Percentiles rank a stretch among this genome's conserved stretches.
These are phyloP conservation scores for Rhytidhysteron rufulum DNA, from an alignment of 2,329 filamentous ascomycete genomes.

Conservation along the genomic window DNA sequence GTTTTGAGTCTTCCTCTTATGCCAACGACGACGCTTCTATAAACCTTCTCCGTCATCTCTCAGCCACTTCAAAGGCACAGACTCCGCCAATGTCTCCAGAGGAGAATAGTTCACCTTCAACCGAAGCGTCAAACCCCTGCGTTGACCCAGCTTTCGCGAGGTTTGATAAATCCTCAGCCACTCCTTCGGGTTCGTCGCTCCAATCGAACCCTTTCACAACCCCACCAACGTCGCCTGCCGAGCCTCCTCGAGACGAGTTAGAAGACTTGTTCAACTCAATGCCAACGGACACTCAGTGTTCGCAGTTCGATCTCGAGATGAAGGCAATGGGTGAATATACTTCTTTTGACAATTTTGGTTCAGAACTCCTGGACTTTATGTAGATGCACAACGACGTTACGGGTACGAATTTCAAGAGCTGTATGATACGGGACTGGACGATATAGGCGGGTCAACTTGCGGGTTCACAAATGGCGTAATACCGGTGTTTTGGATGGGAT, in stretches of 20 bases:
- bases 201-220: slow-evolving; percentile 36
- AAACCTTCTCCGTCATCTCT: slow-evolving; percentile 33
- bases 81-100: slow-evolving; percentile 36
- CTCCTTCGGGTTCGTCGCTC: slow-evolving; percentile 30
- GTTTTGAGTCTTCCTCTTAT: slow-evolving; percentile 26
- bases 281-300: slow-evolving; percentile 25
- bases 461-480: too few species aligned
- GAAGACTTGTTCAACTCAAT: slow-evolving; percentile 31
- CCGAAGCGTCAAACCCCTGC: slow-evolving; percentile 14
- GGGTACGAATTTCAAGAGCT: neutral
- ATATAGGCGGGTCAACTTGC: too few species aligned
- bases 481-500: too few species aligned
- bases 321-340: slow-evolving; percentile 34
- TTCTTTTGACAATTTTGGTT: slow-evolving; percentile 22
- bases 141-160: slow-evolving; percentile 4
- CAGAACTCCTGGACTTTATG: slow-evolving; percentile 33
- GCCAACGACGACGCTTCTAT: slow-evolving; percentile 26
- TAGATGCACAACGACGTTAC: neutral
- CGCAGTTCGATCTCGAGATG: slow-evolving; percentile 36
- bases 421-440: too few species aligned
- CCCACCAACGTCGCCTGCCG: slow-evolving; percentile 33
- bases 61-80: slow-evolving; percentile 22
- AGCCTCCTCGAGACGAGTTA: slow-evolving; percentile 27
- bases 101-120: slow-evolving; percentile 23
- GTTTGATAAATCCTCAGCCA: slow-evolving; percentile 23